Conservation (phyloP, 1,284 basidiomycete species). For the Ganoderma lucidum region DNA sequence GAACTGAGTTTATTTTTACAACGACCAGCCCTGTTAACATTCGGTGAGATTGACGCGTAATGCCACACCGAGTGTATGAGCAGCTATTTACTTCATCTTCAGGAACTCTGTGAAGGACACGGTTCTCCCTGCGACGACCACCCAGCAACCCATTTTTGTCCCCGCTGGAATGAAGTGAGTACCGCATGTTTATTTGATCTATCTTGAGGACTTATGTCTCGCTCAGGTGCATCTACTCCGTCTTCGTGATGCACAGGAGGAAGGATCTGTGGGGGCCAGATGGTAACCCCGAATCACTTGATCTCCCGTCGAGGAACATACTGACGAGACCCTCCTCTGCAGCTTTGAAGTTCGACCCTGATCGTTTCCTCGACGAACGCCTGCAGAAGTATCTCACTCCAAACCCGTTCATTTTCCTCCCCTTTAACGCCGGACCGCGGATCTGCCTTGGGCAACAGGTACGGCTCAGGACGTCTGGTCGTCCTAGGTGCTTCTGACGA, state of each 20-base stretch:
- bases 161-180: conserved; percentile 58
- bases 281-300: conserved; percentile 44
- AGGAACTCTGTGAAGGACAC: conserved; percentile 49
- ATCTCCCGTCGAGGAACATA: background rate
- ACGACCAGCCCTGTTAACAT: conserved; percentile 55
- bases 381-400: conserved; percentile 45
- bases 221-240: conserved; percentile 56
- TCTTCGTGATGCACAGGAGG: conserved; percentile 68
- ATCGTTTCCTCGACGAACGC: conserved; percentile 50
- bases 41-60: conserved; percentile 39
- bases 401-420: conserved; percentile 57
- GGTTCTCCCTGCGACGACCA: conserved; percentile 48
- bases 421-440: conserved; percentile 58
- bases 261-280: conserved; percentile 74
- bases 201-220: background rate
- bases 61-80: no score
- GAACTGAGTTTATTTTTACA: background rate
- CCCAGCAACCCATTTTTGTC: conserved; percentile 48
- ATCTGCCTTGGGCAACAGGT: conserved; percentile 58
- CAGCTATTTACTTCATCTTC: background rate
- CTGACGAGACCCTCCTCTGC: background rate
- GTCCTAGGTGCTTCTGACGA: background rate
- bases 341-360: conserved; percentile 51
- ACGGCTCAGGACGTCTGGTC: background rate
- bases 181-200: conserved; percentile 2